Evolutionary conservation across 495 filamentous ascomycete species (phyloP), one percentile per base, ranked within the genome.

Genomic region (Talaromyces stipitatus): DNA sequence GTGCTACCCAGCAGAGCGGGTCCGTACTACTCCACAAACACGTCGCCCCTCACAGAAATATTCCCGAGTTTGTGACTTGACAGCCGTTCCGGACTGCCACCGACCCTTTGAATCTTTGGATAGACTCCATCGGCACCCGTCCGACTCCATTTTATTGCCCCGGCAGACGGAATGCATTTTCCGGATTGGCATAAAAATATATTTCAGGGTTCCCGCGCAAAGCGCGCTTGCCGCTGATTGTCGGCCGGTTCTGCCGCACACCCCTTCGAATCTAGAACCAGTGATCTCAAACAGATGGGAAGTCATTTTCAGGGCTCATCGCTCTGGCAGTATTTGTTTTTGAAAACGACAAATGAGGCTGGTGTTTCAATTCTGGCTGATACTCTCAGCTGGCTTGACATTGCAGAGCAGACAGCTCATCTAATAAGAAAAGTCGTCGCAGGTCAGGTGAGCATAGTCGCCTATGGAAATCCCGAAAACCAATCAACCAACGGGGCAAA

Each of bases 191-290:
- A 45, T 45, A 9, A n/a, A 46, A n/a, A 18, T 16, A 32, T 33
- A 54, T 57, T 51, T 68, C 63, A 67, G 65, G 68, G 62, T 71
- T 64, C 65, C 69, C 66, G 64, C 71, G 71, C 57, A 69, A 69
- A 69, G 73, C 73, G 73, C 73, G 73, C 63, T 74, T 76, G 70
- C 73, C 73, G 73, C 72, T 61, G 24, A 14, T 27, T 51, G 36
- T 41, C 36, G 5, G 36, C 36, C 36, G 36, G 16, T 14, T 41
- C 36, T 36, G 32, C 14, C 32, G 32, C 32, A 36, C 32, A n/a
- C 14, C 10, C 14, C 33, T 36, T 36, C 16, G 33, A 16, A 41
- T 41, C 36, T 41, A 41, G 36, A 41, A 41, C 36, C 36, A 6
- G 36, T 41, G 36, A 41, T 41, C n/a, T 41, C 36, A 9, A 16